Conservation (phyloP, 2,329 filamentous ascomycete species). For the Cryphonectria carpinicola region DNA sequence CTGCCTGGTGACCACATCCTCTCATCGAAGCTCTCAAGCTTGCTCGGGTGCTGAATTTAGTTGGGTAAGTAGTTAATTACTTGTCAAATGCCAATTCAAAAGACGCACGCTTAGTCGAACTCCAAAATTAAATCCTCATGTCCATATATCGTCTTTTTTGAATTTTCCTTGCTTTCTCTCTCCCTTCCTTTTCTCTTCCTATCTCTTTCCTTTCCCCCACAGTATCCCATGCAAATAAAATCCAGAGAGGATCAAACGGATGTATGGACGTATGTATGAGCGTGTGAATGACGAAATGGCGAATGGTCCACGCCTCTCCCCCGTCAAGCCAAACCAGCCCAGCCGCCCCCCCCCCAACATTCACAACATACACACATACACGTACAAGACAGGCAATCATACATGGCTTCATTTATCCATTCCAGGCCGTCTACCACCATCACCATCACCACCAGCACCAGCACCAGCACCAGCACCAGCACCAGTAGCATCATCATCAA, state of each 20-base stretch:
- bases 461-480: not conserved
- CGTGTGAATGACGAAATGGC: slow-evolving; percentile 1
- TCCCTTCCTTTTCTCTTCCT: slow-evolving; percentile 31
- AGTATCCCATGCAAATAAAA: slow-evolving; percentile 30
- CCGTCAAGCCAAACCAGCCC: slow-evolving; percentile 12
- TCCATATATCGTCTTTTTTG: slow-evolving; percentile 31
- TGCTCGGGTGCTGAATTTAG: not conserved
- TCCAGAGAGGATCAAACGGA: slow-evolving; percentile 17
- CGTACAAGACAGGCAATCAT: slow-evolving; percentile 25
- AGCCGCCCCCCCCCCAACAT: slow-evolving; percentile 11
- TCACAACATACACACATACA: slow-evolving; percentile 26
- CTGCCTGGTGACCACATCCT: too few species aligned
- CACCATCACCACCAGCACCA: not conserved
- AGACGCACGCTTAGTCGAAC: not conserved
- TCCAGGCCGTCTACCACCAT: not conserved
- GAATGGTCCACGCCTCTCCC: slow-evolving; percentile 8
- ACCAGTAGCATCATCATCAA: not conserved
- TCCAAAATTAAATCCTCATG: slow-evolving; percentile 30
- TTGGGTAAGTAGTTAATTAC: not conserved
- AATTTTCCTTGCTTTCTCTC: slow-evolving; percentile 25
- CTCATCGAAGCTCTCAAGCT: too few species aligned
- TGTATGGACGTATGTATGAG: slow-evolving; percentile 11
- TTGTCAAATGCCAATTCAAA: not conserved
- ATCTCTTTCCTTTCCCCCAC: slow-evolving; percentile 32
- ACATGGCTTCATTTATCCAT: slow-evolving; percentile 29